Conservation (phyloP, 768 basidiomycete genomes). For the Psilocybe azurescens region DNA sequence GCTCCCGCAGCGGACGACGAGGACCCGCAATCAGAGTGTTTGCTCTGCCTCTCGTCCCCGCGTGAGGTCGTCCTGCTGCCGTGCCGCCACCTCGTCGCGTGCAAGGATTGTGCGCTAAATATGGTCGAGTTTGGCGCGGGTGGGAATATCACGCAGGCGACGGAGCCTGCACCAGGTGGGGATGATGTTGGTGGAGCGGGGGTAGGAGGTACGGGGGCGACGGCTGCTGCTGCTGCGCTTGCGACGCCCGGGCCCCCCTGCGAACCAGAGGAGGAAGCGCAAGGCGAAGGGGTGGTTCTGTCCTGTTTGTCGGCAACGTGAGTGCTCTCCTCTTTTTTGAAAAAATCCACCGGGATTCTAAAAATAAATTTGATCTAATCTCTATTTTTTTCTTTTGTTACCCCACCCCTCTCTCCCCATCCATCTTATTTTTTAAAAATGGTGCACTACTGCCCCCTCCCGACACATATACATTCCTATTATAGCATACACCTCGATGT, state of each 20-base stretch:
- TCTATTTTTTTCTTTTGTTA: neutral
- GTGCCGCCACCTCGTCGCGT: conserved; percentile 93
- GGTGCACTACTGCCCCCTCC: no score
- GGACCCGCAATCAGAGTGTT: conserved; percentile 86
- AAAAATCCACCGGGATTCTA: neutral
- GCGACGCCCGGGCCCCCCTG: conserved; percentile 29
- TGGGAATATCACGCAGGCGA: conserved; percentile 74
- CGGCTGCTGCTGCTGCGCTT: conserved; percentile 30
- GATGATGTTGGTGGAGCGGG: conserved; percentile 31
- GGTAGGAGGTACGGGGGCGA: conserved; percentile 21
- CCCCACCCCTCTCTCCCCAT: no score
- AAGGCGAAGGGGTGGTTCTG: conserved; percentile 99
- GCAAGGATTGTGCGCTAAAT: conserved; percentile 93
- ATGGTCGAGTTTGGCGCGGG: conserved; percentile 99
- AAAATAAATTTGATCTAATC: conserved; percentile 2
- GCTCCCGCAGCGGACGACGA: conserved; percentile 48
- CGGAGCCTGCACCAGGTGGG: conserved; percentile 38
- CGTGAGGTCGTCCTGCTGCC: conserved; percentile 93
- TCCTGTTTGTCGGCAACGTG: conserved; percentile 94
- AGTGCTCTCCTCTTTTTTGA: conserved; percentile 34
- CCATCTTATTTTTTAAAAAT: no score
- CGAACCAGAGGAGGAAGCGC: conserved; percentile 74
- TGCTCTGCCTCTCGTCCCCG: conserved; percentile 87
- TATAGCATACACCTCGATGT: conserved; percentile 84
- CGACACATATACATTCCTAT: neutral